phyloP scores from a whole-genome alignment of 2,329 filamentous ascomycete species.

The Coniochaeta sp. region DNA sequence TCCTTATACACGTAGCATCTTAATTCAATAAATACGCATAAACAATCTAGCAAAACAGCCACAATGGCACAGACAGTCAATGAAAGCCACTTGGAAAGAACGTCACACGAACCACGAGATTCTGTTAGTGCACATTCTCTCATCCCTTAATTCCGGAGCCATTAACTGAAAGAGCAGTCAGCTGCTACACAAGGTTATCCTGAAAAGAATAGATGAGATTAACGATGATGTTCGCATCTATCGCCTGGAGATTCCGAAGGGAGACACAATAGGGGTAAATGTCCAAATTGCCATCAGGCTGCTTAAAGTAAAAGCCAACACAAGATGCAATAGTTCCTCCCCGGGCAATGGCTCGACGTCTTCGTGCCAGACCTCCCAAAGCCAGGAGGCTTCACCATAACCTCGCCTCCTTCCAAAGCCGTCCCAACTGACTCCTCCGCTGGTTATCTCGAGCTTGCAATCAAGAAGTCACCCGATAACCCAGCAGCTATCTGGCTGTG shows the following conservation, averaged over 20 bases:
- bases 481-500: slow-evolving; percentile 73
- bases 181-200: slow-evolving; percentile 51
- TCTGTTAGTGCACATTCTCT: neutral
- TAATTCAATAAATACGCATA: too few relatives aligned
- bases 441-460: slow-evolving; percentile 65
- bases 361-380: slow-evolving; percentile 61
- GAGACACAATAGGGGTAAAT: slow-evolving; percentile 38
- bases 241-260: slow-evolving; percentile 48
- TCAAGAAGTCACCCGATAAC: slow-evolving; percentile 65
- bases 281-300: neutral
- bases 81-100: neutral
- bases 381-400: slow-evolving; percentile 84
- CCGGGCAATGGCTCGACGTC: slow-evolving; percentile 86
- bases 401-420: slow-evolving; percentile 59
- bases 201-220: slow-evolving; percentile 54
- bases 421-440: slow-evolving; percentile 10
- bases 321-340: slow-evolving; percentile 56
- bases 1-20: too few relatives aligned
- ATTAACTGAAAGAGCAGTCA: slow-evolving; percentile 11
- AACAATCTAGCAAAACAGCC: neutral
- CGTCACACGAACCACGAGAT: neutral
- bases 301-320: neutral
- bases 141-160: neutral
- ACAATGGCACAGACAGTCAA: neutral
- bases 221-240: slow-evolving; percentile 64